phyloP scores from a whole-genome alignment of 352 stramenopile species.

The Pythium monospermum region DNA sequence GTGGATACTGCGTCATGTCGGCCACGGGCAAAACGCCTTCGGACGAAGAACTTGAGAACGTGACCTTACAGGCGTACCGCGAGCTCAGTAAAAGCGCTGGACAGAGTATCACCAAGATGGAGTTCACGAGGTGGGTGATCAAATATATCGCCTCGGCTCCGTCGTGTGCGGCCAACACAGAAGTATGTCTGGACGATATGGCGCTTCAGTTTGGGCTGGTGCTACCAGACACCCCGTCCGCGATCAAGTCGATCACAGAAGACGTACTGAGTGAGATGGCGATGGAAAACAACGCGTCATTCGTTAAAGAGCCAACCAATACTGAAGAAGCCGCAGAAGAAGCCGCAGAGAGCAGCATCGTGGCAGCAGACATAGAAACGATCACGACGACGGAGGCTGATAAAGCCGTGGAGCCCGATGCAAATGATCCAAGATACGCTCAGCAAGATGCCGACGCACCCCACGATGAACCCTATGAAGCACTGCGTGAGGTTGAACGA shows the following conservation, averaged over 20 bases:
- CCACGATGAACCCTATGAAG: no score
- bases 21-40: slow-evolving; percentile 35
- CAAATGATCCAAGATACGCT: no score
- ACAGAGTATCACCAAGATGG: slow-evolving; percentile 52
- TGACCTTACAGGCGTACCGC: slow-evolving; percentile 53
- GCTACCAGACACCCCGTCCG: neutral
- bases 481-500: no score
- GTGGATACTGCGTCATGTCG: slow-evolving; percentile 47
- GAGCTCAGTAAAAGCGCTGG: slow-evolving; percentile 49
- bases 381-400: no score
- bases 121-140: slow-evolving; percentile 60
- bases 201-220: slow-evolving; percentile 15
- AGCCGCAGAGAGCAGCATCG: neutral
- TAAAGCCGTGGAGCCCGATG: no score
- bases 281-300: slow-evolving; percentile 8
- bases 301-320: no score
- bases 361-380: no score
- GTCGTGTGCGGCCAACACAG: slow-evolving; percentile 1
- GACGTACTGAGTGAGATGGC: slow-evolving; percentile 14
- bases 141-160: slow-evolving; percentile 6
- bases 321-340: neutral
- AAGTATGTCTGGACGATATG: slow-evolving; percentile 19
- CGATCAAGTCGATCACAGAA: slow-evolving; percentile 10
- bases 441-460: no score
- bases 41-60: slow-evolving; percentile 53